Evolutionary conservation across 805 yeast species (phyloP).

Genomic region (Yarrowia hollandica): DNA sequence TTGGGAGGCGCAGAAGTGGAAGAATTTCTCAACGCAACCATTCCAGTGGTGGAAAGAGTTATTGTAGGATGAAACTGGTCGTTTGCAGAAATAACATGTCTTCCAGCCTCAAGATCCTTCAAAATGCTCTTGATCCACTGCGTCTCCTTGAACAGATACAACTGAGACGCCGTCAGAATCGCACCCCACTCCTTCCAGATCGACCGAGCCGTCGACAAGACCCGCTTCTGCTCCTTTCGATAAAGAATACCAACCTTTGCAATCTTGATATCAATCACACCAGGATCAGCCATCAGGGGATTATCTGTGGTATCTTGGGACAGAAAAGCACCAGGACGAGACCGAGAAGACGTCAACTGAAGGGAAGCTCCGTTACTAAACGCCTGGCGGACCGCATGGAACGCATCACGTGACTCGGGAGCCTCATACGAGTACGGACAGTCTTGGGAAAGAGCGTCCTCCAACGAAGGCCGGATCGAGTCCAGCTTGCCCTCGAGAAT

Average conservation of each 20-base stretch:
- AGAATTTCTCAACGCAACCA: constrained; percentile 44
- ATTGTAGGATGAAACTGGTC: constrained; percentile 44
- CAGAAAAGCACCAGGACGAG: constrained; percentile 44
- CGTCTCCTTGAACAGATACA: constrained; percentile 45
- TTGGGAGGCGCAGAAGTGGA: constrained; percentile 31
- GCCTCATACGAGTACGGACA: constrained; percentile 38
- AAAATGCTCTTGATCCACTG: constrained; percentile 41
- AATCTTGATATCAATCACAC: constrained; percentile 43
- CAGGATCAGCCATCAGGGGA: constrained; percentile 40
- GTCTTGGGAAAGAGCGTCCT: constrained; percentile 34
- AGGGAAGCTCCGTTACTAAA: constrained; percentile 40
- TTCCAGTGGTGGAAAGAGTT: constrained; percentile 43
- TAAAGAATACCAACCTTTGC: constrained; percentile 44
- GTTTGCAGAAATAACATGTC: constrained; percentile 39
- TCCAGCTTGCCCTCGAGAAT: constrained; percentile 42
- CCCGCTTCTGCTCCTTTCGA: constrained; percentile 42
- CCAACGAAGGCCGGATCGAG: constrained; percentile 41
- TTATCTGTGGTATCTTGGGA: constrained; percentile 35
- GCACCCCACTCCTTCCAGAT: constrained; percentile 48
- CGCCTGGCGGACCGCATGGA: constrained; percentile 35
- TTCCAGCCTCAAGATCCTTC: constrained; percentile 24
- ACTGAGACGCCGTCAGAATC: constrained; percentile 45
- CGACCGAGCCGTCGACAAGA: constrained; percentile 37
- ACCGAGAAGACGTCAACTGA: constrained; percentile 43
- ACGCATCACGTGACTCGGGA: constrained; percentile 35